Evolutionary conservation across 164 flowering plant genomes (phyloP).

Genomic region (Saururus chinensis): DNA sequence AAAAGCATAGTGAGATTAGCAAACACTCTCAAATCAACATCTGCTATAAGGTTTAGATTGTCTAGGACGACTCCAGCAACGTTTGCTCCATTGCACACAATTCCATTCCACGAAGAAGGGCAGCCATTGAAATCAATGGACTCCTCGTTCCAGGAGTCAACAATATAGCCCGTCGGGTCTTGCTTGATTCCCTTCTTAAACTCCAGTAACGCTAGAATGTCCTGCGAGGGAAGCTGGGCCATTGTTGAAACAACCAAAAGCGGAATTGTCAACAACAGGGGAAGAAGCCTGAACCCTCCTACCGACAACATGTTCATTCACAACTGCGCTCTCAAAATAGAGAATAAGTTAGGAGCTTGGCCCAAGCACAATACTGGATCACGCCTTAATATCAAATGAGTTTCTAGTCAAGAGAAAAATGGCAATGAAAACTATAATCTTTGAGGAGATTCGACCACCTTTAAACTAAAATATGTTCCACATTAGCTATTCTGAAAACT

Average conservation of each 20-base stretch:
- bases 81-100: slow-evolving; percentile 71
- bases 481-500: too few relatives aligned
- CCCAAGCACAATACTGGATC: too few relatives aligned
- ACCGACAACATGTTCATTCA: neutral
- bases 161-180: slow-evolving; percentile 84
- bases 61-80: slow-evolving; percentile 85
- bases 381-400: too few relatives aligned
- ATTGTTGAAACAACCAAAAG: slow-evolving; percentile 9
- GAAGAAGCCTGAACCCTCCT: neutral
- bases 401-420: too few relatives aligned
- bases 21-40: slow-evolving; percentile 70
- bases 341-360: too few relatives aligned
- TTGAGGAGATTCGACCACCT: too few relatives aligned
- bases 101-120: slow-evolving; percentile 97
- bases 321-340: too few relatives aligned
- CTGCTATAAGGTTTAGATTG: slow-evolving; percentile 55
- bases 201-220: slow-evolving; percentile 70
- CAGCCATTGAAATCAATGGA: slow-evolving; percentile 90
- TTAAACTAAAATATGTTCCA: too few relatives aligned
- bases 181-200: slow-evolving; percentile 85
- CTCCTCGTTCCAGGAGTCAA: slow-evolving; percentile 89
- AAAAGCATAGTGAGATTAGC: slow-evolving; percentile 74
- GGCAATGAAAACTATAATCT: too few relatives aligned
- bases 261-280: slow-evolving; percentile 2
- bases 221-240: slow-evolving; percentile 87